Conservation (phyloP, 805 yeast species). For the Ogataea nakhonphanomensis region DNA sequence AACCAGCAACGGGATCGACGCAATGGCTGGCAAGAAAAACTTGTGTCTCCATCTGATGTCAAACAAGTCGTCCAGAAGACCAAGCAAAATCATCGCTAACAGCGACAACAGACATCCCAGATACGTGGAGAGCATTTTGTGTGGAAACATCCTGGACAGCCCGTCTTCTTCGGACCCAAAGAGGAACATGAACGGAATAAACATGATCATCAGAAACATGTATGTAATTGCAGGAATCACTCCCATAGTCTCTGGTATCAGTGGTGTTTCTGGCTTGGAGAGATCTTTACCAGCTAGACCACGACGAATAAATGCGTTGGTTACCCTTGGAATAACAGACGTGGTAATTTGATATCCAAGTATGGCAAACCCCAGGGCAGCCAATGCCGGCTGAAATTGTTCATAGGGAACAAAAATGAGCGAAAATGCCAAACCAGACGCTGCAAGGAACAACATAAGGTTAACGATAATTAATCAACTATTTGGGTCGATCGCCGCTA, state of each 20-base stretch:
- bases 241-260: slow-evolving; percentile 91
- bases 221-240: slow-evolving; percentile 80
- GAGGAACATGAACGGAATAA: slow-evolving; percentile 85
- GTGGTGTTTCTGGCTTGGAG: slow-evolving; percentile 69
- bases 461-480: not conserved
- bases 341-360: slow-evolving; percentile 62
- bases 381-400: slow-evolving; percentile 43
- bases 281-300: slow-evolving; percentile 88
- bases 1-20: slow-evolving; percentile 83
- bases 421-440: slow-evolving; percentile 10
- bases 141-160: slow-evolving; percentile 54
- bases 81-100: slow-evolving; percentile 79
- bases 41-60: slow-evolving; percentile 98
- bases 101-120: slow-evolving; percentile 80
- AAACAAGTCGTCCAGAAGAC: slow-evolving; percentile 90
- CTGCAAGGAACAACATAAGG: slow-evolving; percentile 4
- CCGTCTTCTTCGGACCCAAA: slow-evolving; percentile 37
- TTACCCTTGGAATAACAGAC: slow-evolving; percentile 64
- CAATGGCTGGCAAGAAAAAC: slow-evolving; percentile 91
- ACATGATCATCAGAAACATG: slow-evolving; percentile 72
- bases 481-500: slow-evolving; percentile 3
- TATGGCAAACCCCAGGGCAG: slow-evolving; percentile 65
- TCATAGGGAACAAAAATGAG: slow-evolving; percentile 17
- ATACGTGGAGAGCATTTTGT: slow-evolving; percentile 78
- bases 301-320: slow-evolving; percentile 61